Evolutionary conservation across 2,329 filamentous ascomycete species (phyloP), one percentile per base, ranked within the genome.

Genomic region (Falciphora oryzae): DNA sequence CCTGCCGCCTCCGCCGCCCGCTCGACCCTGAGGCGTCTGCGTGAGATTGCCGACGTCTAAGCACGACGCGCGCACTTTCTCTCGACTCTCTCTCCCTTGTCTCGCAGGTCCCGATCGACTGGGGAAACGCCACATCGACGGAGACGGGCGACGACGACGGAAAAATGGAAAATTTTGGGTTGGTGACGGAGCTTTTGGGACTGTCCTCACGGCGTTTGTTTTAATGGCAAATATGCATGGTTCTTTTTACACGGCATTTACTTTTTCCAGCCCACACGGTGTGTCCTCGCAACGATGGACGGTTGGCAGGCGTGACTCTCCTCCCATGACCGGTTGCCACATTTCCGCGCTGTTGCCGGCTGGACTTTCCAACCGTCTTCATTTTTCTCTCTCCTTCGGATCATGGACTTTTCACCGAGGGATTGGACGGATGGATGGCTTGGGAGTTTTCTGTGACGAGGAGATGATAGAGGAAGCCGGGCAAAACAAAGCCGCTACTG

Each of bases 21-120:
- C 18, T 64, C 63, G 59, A 64, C 63, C 59, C 50, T 64, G 44
- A 61, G 63, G 50, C 63, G 63, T 57, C 59, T 64, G 63, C 63
- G 63, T 27, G 63, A 64, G 59, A 63, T 63, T 44, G 35, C 62
- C 62, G 62, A 63, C 14, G 62, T 63, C 31, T 63, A 63, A 59
- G n/a, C 32, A 38, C 22, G 57, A 53, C 44, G 44, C 44, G 22
- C 44, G 22, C 44, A 53, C 27, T 59, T 59, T 29, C 31, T 57
- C 61, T 32, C 28, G 61, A 62, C 38, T 62, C 44, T 61, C 59
- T 44, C 50, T 62, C 27, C 29, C 28, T 28, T 53, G 25, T 32
- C 53, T 57, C 53, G 38, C 61, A 62, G 22, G 44, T 4, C n/a
- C 44, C 27, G 61, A 35, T 57, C 61, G 61, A 32, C 44, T 10